These are phyloP conservation scores for Fusarium stilboides DNA, from an alignment of 2,329 filamentous ascomycete species.

Conservation along the genomic window DNA sequence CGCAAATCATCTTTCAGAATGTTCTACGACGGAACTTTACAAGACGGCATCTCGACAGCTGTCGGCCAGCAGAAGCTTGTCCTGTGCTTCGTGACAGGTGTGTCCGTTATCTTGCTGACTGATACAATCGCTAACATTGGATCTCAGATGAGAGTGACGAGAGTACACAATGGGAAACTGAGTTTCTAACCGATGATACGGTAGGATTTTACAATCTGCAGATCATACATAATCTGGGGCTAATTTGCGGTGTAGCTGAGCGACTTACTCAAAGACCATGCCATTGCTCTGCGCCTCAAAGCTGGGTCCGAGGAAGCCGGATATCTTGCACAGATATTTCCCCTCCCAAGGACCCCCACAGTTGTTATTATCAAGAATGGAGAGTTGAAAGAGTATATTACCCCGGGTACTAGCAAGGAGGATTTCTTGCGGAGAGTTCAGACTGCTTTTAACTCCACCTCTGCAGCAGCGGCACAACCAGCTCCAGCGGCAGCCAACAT, in stretches of 20 bases:
- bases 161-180: constrained; percentile 80
- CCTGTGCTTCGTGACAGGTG: constrained; percentile 87
- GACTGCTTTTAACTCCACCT: constrained; percentile 53
- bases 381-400: constrained; percentile 82
- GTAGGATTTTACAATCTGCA: constrained; percentile 58
- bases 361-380: constrained; percentile 86
- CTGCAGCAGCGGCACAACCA: constrained; percentile 34
- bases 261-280: constrained; percentile 70
- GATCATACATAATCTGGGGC: constrained; percentile 1
- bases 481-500: constrained; percentile 31
- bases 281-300: constrained; percentile 78
- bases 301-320: constrained; percentile 85
- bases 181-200: constrained; percentile 72
- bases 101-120: constrained; percentile 42
- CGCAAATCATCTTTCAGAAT: constrained; percentile 60
- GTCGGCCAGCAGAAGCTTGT: constrained; percentile 83
- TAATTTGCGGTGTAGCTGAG: constrained; percentile 62
- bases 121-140: constrained; percentile 33
- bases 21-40: constrained; percentile 86
- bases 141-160: constrained; percentile 67
- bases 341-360: constrained; percentile 82
- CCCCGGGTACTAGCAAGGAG: constrained; percentile 73
- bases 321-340: constrained; percentile 86
- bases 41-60: constrained; percentile 84
- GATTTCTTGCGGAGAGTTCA: constrained; percentile 71